phyloP scores from a whole-genome alignment of 257 asterid genomes.

The Solanum arcanum region DNA sequence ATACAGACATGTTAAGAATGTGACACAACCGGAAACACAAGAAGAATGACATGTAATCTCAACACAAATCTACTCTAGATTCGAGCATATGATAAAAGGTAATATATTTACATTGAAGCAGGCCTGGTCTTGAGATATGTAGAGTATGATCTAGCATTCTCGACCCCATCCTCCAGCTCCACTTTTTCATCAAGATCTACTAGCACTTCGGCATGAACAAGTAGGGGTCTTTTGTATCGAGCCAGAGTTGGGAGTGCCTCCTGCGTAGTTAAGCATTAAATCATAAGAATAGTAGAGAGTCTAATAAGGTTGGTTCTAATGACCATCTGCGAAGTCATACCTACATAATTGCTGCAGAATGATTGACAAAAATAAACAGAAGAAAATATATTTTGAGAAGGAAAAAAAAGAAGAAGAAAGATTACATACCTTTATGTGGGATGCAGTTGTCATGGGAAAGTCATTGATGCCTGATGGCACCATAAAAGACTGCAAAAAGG shows the following conservation, averaged over 20 bases:
- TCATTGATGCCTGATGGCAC: constrained; percentile 95
- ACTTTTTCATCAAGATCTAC: constrained; percentile 26
- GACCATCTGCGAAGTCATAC: not conserved
- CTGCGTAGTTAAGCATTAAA: constrained; percentile 12
- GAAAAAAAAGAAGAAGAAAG: not conserved
- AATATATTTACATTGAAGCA: constrained; percentile 48
- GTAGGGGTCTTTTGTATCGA: constrained; percentile 73
- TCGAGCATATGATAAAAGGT: not conserved
- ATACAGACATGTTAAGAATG: not conserved
- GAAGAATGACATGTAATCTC: not conserved
- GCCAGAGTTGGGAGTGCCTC: constrained; percentile 76
- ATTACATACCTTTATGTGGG: constrained; percentile 71
- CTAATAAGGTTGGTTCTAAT: not conserved
- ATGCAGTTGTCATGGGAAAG: constrained; percentile 85
- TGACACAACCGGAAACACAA: not conserved
- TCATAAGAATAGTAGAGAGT: not conserved
- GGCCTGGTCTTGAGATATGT: constrained; percentile 89
- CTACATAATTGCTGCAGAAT: not conserved
- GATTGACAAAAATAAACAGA: not conserved
- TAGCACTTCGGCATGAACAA: constrained; percentile 81
- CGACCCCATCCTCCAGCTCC: constrained; percentile 19
- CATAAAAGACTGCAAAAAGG: constrained; percentile 73
- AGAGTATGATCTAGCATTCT: constrained; percentile 53
- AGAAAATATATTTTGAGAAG: not conserved
- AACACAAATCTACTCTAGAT: not conserved